These are phyloP conservation scores for Suillus decipiens DNA, from an alignment of 768 basidiomycete genomes.

Conservation along the genomic window DNA sequence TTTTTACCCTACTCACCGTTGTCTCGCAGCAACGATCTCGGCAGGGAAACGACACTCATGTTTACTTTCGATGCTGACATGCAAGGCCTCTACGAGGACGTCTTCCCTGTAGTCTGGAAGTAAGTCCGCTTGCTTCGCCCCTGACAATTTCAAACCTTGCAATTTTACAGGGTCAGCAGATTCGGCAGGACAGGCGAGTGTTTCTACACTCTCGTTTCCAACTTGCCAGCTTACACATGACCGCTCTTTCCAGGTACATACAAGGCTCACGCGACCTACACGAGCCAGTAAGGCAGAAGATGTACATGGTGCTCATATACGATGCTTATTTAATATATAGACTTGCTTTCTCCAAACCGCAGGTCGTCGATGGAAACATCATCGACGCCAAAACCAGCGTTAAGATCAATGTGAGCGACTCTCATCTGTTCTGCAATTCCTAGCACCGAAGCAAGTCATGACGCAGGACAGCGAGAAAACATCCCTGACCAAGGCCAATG, in stretches of 20 bases:
- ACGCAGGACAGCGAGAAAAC: background rate
- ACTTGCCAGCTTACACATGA: background rate
- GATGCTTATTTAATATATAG: background rate
- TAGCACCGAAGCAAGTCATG: background rate
- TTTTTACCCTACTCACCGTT: background rate
- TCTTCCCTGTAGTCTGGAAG: constrained; percentile 1
- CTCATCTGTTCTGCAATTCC: no score
- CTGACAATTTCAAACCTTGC: background rate
- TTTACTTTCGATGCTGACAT: background rate
- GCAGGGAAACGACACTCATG: background rate
- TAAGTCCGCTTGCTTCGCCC: background rate
- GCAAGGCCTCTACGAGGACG: background rate
- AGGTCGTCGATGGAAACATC: background rate
- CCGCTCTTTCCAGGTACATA: background rate
- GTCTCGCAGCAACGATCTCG: background rate
- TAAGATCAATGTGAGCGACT: background rate
- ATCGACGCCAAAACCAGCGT: background rate
- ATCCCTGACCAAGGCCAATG: background rate
- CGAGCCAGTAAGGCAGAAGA: background rate
- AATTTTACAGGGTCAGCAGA: background rate
- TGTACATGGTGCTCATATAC: background rate
- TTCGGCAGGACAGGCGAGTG: background rate
- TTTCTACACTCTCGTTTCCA: background rate
- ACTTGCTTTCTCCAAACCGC: background rate
- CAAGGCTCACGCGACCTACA: background rate